Conservation (phyloP, 2,329 filamentous ascomycete species). For the Cadophora gregata region DNA sequence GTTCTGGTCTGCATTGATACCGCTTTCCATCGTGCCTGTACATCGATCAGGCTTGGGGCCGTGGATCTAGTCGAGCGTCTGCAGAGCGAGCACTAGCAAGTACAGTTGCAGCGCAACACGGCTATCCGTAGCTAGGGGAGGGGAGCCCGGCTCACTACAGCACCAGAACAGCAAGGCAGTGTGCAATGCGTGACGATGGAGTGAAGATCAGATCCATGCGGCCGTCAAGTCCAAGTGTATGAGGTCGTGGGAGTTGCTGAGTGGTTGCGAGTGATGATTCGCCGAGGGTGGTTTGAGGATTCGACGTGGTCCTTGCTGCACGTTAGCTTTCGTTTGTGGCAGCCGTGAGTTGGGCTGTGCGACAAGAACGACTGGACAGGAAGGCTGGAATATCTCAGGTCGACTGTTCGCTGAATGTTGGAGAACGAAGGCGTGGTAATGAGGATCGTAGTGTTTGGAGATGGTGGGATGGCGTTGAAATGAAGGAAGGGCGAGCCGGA, state of each 20-base stretch:
- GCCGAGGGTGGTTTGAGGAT: slow-evolving; percentile 33
- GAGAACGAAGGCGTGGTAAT: not conserved
- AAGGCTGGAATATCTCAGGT: not conserved
- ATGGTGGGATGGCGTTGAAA: not conserved
- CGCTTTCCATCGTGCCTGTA: slow-evolving; percentile 43
- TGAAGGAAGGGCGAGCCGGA: not conserved
- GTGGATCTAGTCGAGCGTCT: slow-evolving; percentile 1
- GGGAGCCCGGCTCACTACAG: slow-evolving; percentile 10
- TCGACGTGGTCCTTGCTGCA: slow-evolving; percentile 31
- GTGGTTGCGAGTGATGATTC: slow-evolving; percentile 35
- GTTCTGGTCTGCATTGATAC: slow-evolving; percentile 44
- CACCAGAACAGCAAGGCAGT: slow-evolving; percentile 19
- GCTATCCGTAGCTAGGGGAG: not conserved
- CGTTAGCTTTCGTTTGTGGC: slow-evolving; percentile 10
- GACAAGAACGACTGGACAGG: slow-evolving; percentile 13
- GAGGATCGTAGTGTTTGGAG: not conserved
- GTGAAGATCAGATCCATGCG: slow-evolving; percentile 30
- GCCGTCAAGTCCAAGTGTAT: slow-evolving; percentile 28
- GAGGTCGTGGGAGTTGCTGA: slow-evolving; percentile 38
- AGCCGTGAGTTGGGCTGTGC: slow-evolving; percentile 12
- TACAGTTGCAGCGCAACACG: slow-evolving; percentile 11
- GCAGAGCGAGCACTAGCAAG: slow-evolving; percentile 3
- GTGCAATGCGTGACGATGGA: slow-evolving; percentile 5
- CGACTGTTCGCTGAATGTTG: not conserved
- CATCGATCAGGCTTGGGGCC: slow-evolving; percentile 39